Evolutionary conservation across 148 eudicot species (phyloP), one percentile per base, ranked within the genome.

Genomic region (Beta vulgaris): DNA sequence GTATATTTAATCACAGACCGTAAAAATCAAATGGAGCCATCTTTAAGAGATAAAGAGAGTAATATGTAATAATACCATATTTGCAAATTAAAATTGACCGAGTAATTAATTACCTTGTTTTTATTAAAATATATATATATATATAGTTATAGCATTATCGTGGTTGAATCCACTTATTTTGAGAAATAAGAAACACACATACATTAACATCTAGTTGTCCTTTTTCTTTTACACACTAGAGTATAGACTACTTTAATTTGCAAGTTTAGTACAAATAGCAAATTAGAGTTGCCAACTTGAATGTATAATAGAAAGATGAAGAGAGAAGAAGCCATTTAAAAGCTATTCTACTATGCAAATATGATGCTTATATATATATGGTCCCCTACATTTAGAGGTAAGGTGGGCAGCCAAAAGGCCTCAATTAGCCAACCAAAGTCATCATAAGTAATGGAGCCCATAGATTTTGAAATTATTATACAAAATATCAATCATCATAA

Each of bases 361-460:
- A 35, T 51, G 36, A 59, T 28, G 32, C 2, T 25, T 40, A 64
- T 40, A 66, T 67, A 67, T 67, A 36, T 29, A 75, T 51, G 78
- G 78, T 75, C 78, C 78, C 78, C 78, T 75, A 75, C 77, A 46
- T 53, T 72, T 23, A 62, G 57, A 29, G 37, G 26, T 40, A 66
- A 13, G 70, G 8, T 37, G 19, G 58, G 71, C 48, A 64, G 44
- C 71, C 70, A 74, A 74, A 74, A 49, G 61, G 62, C 10, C 2
- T 46, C 29, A 32, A 62, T n/a, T 34, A 21, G 62, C 78, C 78
- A 51, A 75, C 78, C 51, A 35, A 36, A 35, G 71, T 75, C 48
- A 75, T 64, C 78, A 75, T 65, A 36, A 21, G 49, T 15, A 65
- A 51, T 64, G 71, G 78, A 75, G 78, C 78, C 78, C 78, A 34